Base-by-base conservation (phyloP, 164 flowering plant genomes). In the Nymphaea colorata region DNA sequence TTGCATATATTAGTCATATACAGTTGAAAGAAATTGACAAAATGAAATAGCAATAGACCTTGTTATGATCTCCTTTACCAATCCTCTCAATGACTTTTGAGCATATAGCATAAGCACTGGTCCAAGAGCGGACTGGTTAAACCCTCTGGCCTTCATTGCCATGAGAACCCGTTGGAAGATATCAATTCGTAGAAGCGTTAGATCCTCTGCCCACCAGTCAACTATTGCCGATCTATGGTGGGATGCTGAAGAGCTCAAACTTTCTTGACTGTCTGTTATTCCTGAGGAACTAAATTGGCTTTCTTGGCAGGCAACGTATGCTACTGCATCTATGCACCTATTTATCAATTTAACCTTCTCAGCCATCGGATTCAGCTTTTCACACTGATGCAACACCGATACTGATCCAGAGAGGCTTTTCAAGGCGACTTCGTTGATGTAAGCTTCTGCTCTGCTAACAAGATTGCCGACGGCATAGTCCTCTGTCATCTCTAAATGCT, bases 121-220 rank as follows among this genome's bases (percentile, higher is more conserved):
- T 64, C 88, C 96, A 60, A 94, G 84, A 18, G 93, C 91, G 73
- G 76, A 81, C 61, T 84, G 90, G 64, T 86, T 85, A 67, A 88
- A 85, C 41, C 98, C 99, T 69, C 93, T 85, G 4, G 91, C 84
- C 76, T 84, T 82, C 98, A 94, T 88, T 61, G 99, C 91, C 18
- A 85, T 71, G 15, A 91, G 70, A 72, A 91, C 92, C 69, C 96
- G 63, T 65, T 91, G 98, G 70, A 94, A 94, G 55, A 84, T 66
- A 72, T 91, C 96, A 36, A 94, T 84, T 71, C 94, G 77, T 3
- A 94, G 83, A 44, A 82, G 76, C 43, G 87, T 78, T 53, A 94
- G 73, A 73, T 94, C 98, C 68, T 91, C 98, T 53, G 95, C 90
- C 98, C 98, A 93, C 96, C 96, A 91, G 77, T 91, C 93, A 42